phyloP scores from a whole-genome alignment of 2,329 filamentous ascomycete genomes.

The Clonostachys solani region DNA sequence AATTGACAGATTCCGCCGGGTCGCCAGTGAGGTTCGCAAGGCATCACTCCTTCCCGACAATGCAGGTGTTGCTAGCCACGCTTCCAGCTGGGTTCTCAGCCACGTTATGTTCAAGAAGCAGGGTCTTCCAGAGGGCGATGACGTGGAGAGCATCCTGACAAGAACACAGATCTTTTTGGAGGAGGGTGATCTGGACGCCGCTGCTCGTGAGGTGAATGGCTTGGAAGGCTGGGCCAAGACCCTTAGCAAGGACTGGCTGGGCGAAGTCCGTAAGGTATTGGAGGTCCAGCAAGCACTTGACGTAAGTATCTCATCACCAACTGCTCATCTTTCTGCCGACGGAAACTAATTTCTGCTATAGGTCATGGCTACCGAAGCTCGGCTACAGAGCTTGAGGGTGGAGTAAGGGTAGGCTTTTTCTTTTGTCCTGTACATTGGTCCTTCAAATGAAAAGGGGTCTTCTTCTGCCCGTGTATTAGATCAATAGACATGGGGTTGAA shows the following conservation, averaged over 20 bases:
- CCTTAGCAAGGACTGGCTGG: constrained; percentile 88
- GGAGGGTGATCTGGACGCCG: constrained; percentile 87
- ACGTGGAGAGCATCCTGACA: constrained; percentile 90
- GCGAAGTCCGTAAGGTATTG: constrained; percentile 84
- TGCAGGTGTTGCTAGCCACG: constrained; percentile 90
- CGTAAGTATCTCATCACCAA: constrained; percentile 51
- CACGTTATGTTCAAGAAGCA: constrained; percentile 97
- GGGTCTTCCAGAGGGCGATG: constrained; percentile 74
- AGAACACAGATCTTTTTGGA: constrained; percentile 87
- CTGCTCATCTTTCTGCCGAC: neutral
- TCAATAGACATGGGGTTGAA: constrained; percentile 3
- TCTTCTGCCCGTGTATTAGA: constrained; percentile 19
- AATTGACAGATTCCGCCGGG: constrained; percentile 92
- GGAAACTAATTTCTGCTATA: constrained; percentile 22
- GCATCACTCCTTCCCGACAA: constrained; percentile 88
- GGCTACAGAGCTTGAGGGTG: constrained; percentile 81
- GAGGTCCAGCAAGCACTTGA: constrained; percentile 96
- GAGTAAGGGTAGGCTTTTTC: constrained; percentile 47
- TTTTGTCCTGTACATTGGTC: constrained; percentile 5
- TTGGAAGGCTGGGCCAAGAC: constrained; percentile 94
- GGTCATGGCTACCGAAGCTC: constrained; percentile 87
- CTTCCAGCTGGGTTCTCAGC: constrained; percentile 83
- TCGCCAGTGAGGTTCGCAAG: constrained; percentile 90
- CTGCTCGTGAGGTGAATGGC: constrained; percentile 91
- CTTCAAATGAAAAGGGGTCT: constrained; percentile 1